Percentiles rank a stretch among this genome's conserved stretches.
Evolutionary conservation across 768 basidiomycete species (phyloP).

Genomic region (Rhodotorula toruloides): DNA sequence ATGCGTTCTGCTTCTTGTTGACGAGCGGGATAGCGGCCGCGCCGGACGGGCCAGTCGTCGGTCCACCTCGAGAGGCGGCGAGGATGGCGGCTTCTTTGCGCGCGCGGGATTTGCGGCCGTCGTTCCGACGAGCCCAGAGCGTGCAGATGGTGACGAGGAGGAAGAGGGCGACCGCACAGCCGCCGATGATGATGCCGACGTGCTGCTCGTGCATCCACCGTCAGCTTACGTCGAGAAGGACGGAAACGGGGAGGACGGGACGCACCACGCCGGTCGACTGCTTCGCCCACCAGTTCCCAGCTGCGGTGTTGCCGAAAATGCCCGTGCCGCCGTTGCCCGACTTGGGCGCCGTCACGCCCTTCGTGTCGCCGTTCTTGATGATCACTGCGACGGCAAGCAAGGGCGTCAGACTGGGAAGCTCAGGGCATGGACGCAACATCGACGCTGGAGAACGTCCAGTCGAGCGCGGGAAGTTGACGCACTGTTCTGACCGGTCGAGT

Average conservation of each 20-base stretch:
- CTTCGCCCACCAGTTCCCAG: conserved; percentile 34
- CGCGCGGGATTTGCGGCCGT: conserved; percentile 1
- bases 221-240: no score
- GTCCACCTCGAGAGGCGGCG: neutral
- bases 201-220: no score
- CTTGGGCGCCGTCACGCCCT: conserved; percentile 6
- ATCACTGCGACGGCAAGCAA: conserved; percentile 5
- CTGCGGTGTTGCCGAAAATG: conserved; percentile 13
- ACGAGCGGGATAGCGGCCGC: conserved; percentile 29
- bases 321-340: conserved; percentile 1
- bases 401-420: neutral
- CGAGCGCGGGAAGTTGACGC: neutral
- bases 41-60: neutral
- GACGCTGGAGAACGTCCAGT: no score
- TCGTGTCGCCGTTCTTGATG: conserved; percentile 34
- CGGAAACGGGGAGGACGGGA: neutral
- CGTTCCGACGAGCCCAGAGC: conserved; percentile 19
- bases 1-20: no score
- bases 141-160: conserved; percentile 30
- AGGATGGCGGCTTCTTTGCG: conserved; percentile 1
- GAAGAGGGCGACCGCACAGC: conserved; percentile 27
- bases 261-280: conserved; percentile 18
- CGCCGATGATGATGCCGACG: conserved; percentile 31
- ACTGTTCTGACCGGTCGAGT: conserved; percentile 36
- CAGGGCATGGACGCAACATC: no score